These are phyloP conservation scores for Aspergillus saccharolyticus DNA, from an alignment of 495 filamentous ascomycete species.

Conservation along the genomic window DNA sequence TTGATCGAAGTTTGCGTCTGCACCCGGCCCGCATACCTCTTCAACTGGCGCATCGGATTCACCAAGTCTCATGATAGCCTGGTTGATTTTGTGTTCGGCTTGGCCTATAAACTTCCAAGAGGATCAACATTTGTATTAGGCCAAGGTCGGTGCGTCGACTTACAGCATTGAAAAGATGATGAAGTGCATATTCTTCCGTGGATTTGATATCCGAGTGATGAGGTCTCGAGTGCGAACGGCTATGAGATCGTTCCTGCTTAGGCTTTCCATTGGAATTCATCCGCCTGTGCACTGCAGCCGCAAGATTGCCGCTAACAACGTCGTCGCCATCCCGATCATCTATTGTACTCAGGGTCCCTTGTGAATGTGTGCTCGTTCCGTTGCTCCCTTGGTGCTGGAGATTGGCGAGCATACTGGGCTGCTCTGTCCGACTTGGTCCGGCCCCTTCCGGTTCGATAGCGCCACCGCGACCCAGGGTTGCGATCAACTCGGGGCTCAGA, in stretches of 20 bases:
- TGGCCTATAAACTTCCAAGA: slow-evolving; percentile 56
- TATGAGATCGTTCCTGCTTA: slow-evolving; percentile 67
- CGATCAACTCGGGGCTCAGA: slow-evolving; percentile 77
- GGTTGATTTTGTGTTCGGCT: slow-evolving; percentile 89
- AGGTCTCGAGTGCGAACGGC: slow-evolving; percentile 77
- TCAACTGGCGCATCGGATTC: slow-evolving; percentile 79
- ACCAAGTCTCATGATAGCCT: slow-evolving; percentile 67
- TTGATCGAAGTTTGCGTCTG: slow-evolving; percentile 89
- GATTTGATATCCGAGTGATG: slow-evolving; percentile 75
- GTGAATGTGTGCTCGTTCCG: slow-evolving; percentile 21
- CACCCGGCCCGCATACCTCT: slow-evolving; percentile 80
- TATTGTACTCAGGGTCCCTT: slow-evolving; percentile 36
- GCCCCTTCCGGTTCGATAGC: slow-evolving; percentile 23
- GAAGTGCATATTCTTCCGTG: slow-evolving; percentile 92
- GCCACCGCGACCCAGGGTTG: slow-evolving; percentile 51
- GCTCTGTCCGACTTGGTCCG: slow-evolving; percentile 26
- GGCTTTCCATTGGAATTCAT: slow-evolving; percentile 54
- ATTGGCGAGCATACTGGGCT: slow-evolving; percentile 27
- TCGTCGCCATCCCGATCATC: slow-evolving; percentile 35
- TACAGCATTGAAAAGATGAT: slow-evolving; percentile 91
- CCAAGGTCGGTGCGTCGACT: slow-evolving; percentile 22
- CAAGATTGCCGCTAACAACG: slow-evolving; percentile 20
- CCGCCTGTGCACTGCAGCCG: slow-evolving; percentile 28
- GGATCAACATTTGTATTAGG: slow-evolving; percentile 13
- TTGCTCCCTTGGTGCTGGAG: slow-evolving; percentile 22